Conservation (phyloP, 176 grass and related monocot genomes). For the Eragrostis nindensis region DNA sequence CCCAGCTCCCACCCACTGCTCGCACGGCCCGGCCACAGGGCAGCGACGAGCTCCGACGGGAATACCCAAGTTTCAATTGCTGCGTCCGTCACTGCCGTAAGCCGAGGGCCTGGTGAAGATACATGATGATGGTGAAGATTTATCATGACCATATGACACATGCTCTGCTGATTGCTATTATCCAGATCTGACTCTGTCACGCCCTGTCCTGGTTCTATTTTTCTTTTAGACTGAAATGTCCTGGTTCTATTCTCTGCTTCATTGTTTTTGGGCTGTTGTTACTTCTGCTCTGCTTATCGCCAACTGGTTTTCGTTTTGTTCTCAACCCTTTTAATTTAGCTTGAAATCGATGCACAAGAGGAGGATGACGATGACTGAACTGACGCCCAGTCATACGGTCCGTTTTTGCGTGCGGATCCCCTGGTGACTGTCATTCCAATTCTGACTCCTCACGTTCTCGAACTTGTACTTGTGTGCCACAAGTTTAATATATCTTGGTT, state of each 20-base stretch:
- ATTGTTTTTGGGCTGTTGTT: not conserved
- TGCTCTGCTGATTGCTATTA: not conserved
- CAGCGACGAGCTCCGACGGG: too few species aligned
- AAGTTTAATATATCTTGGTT: too few species aligned
- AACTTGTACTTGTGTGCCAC: too few species aligned
- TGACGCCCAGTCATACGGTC: conserved; percentile 35
- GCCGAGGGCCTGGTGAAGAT: not conserved
- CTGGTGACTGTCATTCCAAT: conserved; percentile 27
- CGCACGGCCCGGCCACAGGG: too few species aligned
- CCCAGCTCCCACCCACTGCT: too few species aligned
- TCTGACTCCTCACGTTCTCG: conserved; percentile 3
- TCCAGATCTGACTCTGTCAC: conserved; percentile 20
- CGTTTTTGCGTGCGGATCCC: conserved; percentile 11
- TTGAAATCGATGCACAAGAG: not conserved
- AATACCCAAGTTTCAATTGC: too few species aligned
- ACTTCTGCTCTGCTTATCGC: not conserved
- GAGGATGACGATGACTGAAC: conserved; percentile 1
- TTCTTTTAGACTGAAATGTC: too few species aligned
- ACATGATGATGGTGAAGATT: not conserved
- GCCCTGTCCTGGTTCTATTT: not conserved
- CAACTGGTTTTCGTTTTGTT: not conserved
- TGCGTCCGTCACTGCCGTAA: too few species aligned
- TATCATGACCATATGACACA: conserved; percentile 24
- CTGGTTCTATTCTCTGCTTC: not conserved
- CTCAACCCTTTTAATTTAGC: not conserved